Base-by-base conservation (phyloP, 2,329 filamentous ascomycete genomes). In the Neodidymelliopsis sp. region DNA sequence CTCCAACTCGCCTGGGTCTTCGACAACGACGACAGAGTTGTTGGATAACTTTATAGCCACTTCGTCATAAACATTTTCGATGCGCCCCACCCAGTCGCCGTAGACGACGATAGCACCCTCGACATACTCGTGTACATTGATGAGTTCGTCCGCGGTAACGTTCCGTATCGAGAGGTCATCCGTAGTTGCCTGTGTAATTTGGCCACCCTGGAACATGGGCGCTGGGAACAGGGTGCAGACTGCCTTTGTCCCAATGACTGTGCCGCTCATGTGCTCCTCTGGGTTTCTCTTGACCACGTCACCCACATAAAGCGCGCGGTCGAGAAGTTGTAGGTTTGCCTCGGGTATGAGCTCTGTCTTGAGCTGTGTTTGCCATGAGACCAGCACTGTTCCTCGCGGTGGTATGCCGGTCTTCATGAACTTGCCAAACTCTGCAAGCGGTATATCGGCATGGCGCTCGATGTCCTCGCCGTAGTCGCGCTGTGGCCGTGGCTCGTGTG, bases 41-140 rank as follows among this genome's bases (percentile, higher is more conserved):
- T 85, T 79, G 6, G 71, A 62, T 10, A 85, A 73, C 30, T 73
- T 76, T 19, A 86, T 53, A 2, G 79, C 74, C 11, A 84, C 72
- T 40, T 80, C 76, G 36, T 80, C 75, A 22, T 75, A 71, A 33
- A 80, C 71, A 2, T 77, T 73, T 39, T 79, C 74, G 4, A 86
- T 75, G 9, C 77, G 67, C 1, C 84, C 84, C 4, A 85, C 63
- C 79, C 82, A 85, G 55, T 81, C 76, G 13, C 77, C 72, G 61
- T 80, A 82, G 10, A 84, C 72, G 16, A 85, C 72, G 23, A 81
- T 72, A 41, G 82, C 79, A 4, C 80, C 80, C 51, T 79, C 77
- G 5, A 72, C 62, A 53, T 77, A 78, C 36, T 79, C 69, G 50
- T 78, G 72, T 10, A 75, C 72, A 44, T 73, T 71, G 45, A 69